Evolutionary conservation across 108 stramenopile species (phyloP), one percentile per base, ranked within the genome.

Genomic region (Heterococcus sp.): DNA sequence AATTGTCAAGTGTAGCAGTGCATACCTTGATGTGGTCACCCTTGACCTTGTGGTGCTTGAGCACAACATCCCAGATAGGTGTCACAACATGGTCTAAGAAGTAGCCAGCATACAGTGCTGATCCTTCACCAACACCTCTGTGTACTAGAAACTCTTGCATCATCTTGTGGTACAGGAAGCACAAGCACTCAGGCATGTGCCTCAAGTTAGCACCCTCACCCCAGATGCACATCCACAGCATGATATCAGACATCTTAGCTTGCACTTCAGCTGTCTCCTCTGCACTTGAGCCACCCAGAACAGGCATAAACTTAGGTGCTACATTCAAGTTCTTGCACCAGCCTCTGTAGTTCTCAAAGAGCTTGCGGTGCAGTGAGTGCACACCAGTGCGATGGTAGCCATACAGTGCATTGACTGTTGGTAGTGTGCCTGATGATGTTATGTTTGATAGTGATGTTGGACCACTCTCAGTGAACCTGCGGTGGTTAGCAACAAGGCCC

Each of bases 81-180:
- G 90, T 84, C 28, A 98, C 91, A 30, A 95, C 95, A 85, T 90
- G 91, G 88, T 96, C 95, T 74, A 98, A 82, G 81, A 89, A 98
- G 84, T 95, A 95, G 0, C 95, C 97, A 3, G 95, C 93, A 87
- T 98, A 95, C 69, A 95, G 89, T 76, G 92, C 91, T 35, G 76
- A 46, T 36, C 92, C 87, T n/a, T 90, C 92, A 68, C 92, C 89
- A 1, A 83, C 89, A 77, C 87, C 86, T 37, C 91, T 8, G 40
- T 78, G 38, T n/a, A 37, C 29, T 11, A n/a, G 28, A 32, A 68
- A 40, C 66, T 32, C 71, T 67, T 94, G 93, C 95, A 94, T 95
- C 92, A 93, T 94, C 78, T 96, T 96, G 87, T 98, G 97, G 83
- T 95, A 98, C 33, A 98, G 85, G 78, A 94, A 98, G 92, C 95